Conservation (phyloP, 1,284 basidiomycete genomes). For the Naganishia cerealis region DNA sequence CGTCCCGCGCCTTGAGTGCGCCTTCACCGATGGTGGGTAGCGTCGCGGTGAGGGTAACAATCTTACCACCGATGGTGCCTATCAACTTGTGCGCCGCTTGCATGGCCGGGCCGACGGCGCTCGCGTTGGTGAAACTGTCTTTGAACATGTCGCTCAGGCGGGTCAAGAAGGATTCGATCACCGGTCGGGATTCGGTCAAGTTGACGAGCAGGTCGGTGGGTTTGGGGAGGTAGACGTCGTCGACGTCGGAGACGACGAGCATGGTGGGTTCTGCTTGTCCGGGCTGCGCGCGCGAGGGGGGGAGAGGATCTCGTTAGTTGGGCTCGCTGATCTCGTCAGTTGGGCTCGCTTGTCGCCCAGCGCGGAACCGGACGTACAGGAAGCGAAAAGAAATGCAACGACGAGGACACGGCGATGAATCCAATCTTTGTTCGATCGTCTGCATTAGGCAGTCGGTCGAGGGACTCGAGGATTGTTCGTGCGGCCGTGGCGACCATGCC, state of each 20-base stretch:
- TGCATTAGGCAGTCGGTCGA: conserved; percentile 93
- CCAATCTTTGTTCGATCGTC: conserved; percentile 89
- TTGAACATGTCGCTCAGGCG: conserved; percentile 94
- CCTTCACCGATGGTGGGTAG: conserved; percentile 87
- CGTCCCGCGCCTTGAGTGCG: conserved; percentile 91
- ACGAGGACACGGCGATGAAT: conserved; percentile 87
- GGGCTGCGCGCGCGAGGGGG: too few species aligned
- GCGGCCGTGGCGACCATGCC: conserved; percentile 98
- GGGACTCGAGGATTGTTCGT: conserved; percentile 87
- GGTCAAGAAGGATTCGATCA: conserved; percentile 78
- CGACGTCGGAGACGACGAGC: conserved; percentile 94
- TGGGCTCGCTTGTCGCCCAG: background rate
- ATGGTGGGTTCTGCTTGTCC: conserved; percentile 82
- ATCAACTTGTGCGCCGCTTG: conserved; percentile 96
- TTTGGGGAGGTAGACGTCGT: conserved; percentile 96
- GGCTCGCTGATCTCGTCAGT: background rate
- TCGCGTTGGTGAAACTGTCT: conserved; percentile 85
- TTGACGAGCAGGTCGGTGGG: conserved; percentile 94
- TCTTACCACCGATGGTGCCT: conserved; percentile 92
- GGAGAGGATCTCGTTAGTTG: too few species aligned
- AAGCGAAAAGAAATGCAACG: conserved; percentile 95
- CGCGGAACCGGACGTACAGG: conserved; percentile 42
- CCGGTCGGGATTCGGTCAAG: conserved; percentile 76
- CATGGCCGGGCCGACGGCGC: conserved; percentile 90
- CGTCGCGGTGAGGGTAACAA: conserved; percentile 82